Base-by-base conservation (phyloP, 805 yeast genomes). In the Metschnikowia orientalis region DNA sequence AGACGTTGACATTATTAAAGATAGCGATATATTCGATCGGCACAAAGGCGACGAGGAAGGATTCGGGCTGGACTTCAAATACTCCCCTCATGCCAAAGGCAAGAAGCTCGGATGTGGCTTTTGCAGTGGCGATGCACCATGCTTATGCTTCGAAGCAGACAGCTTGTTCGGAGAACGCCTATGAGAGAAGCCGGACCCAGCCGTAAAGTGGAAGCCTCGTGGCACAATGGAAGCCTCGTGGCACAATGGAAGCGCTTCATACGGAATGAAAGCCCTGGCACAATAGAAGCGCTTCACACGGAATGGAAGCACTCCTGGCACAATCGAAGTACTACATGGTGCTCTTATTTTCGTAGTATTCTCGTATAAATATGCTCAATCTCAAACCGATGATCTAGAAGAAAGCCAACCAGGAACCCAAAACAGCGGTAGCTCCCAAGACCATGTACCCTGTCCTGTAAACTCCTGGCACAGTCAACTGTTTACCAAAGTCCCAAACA, bases 391-490 rank as follows among this genome's bases (percentile, higher is more conserved):
- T 20, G 23, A 20, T 6, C 35, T 51, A 61, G 38, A 69, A 62
- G 48, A 74, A 66, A 30, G 77, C 57, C 37, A 78, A 62, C 56
- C 72, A 73, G 12, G 85, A 51, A 35, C 95, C 85, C 16, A 79
- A 42, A 23, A 69, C 40, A 20, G 71, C 76, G 15, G 79, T 65
- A 48, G 76, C 66, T 18, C 80, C 97, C 37, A 88, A 59, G 12
- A 87, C 95, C 29, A 75, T 67, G 63, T 86, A 85, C 44, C 96
- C 97, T 22, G 97, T 88, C 65, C 81, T 77, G 77, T 84, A 83
- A 37, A 92, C 96, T 48, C 95, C 97, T 55, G 81, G 77, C 48
- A 85, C 54, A 41, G 88, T 74, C 56, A 90, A 73, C 61, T 81
- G 84, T 47, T 67, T 70, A 58, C 95, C 95, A 34, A 78, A 59